phyloP scores from a whole-genome alignment of 257 asterid species.

The Ballota nigra region DNA sequence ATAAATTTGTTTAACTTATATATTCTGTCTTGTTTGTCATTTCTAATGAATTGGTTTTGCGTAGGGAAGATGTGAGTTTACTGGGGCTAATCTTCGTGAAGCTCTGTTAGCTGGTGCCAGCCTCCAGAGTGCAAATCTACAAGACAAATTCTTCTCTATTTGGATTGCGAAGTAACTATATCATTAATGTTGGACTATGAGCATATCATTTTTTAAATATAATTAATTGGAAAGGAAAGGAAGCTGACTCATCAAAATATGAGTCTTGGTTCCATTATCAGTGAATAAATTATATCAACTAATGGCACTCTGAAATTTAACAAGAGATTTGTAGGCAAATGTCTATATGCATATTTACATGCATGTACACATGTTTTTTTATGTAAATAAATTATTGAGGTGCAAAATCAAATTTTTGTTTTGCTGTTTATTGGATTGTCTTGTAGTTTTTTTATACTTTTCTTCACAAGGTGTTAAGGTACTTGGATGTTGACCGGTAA shows the following conservation, averaged over 20 bases:
- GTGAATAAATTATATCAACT: not conserved
- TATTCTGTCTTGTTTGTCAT: constrained; percentile 19
- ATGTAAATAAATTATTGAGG: not conserved
- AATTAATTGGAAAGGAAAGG: not conserved
- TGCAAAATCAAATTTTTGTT: too few relatives aligned
- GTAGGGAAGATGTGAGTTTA: constrained; percentile 87
- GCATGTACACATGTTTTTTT: not conserved
- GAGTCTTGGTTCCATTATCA: not conserved
- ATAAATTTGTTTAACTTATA: not conserved
- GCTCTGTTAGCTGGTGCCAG: constrained; percentile 93
- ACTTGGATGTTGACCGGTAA: too few relatives aligned
- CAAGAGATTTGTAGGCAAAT: constrained; percentile 1
- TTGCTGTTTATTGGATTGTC: too few relatives aligned
- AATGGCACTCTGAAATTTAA: constrained; percentile 5
- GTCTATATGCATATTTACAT: not conserved
- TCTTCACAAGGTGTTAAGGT: too few relatives aligned
- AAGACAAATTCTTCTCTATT: constrained; percentile 44
- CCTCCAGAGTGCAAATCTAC: constrained; percentile 95
- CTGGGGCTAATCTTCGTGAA: constrained; percentile 94
- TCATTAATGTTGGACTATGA: constrained; percentile 1
- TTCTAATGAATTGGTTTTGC: constrained; percentile 36
- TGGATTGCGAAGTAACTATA: not conserved
- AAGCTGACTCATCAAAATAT: too few relatives aligned
- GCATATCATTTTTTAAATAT: not conserved
- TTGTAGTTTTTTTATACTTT: too few relatives aligned